A percentile compares a stretch with the other conserved stretches of the same genome.
Conservation (phyloP, 148 eudicot species). For the Camellia granthamiana region DNA sequence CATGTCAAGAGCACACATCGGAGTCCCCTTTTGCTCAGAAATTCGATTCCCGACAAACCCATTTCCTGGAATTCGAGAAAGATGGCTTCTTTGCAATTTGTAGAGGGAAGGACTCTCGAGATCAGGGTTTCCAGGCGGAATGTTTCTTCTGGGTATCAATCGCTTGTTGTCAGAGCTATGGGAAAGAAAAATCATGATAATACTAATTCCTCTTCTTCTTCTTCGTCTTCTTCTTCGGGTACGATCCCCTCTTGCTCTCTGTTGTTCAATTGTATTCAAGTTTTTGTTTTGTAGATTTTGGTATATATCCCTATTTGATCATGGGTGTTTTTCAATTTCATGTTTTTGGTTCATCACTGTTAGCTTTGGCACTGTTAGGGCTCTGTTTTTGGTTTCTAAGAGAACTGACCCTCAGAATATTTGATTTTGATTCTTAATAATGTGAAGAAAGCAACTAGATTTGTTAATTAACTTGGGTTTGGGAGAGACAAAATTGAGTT, state of each 20-base stretch:
- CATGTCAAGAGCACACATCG: constrained; percentile 50
- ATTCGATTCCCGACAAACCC: constrained; percentile 31
- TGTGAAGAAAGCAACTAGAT: background rate
- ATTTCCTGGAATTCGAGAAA: constrained; percentile 21
- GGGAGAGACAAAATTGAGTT: background rate
- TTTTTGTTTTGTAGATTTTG: background rate
- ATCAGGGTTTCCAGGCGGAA: constrained; percentile 33
- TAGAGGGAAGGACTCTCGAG: constrained; percentile 36
- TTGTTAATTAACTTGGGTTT: background rate
- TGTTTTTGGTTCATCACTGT: background rate
- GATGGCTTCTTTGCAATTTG: constrained; percentile 24
- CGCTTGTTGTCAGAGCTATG: constrained; percentile 44
- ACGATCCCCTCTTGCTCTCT: background rate
- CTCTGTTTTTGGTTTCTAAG: background rate
- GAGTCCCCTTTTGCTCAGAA: constrained; percentile 33
- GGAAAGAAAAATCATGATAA: constrained; percentile 57
- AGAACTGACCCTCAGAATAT: background rate
- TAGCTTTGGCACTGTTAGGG: constrained; percentile 3
- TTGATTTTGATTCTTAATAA: background rate
- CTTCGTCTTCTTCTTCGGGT: constrained; percentile 57
- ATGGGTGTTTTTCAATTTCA: background rate
- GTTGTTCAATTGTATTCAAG: background rate
- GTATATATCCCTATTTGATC: background rate
- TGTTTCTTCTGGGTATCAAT: constrained; percentile 19
- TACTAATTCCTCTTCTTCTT: constrained; percentile 45